phyloP scores from a whole-genome alignment of 2,329 filamentous ascomycete species.

The Corynespora cassiicola region DNA sequence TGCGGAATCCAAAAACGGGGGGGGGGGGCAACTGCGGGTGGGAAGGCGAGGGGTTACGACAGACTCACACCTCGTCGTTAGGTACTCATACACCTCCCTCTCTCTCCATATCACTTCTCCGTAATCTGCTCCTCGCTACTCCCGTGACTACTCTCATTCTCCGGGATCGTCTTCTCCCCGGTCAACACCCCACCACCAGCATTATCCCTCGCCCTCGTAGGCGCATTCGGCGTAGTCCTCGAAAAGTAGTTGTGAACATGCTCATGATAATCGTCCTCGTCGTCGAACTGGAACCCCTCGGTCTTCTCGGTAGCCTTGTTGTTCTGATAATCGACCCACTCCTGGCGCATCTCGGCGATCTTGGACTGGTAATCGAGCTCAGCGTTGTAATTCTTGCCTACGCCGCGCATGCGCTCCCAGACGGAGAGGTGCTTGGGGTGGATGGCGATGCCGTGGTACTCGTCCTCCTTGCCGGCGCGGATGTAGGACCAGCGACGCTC shows the following conservation, averaged over 20 bases:
- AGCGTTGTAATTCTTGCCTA: constrained; percentile 83
- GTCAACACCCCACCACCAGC: too few relatives aligned
- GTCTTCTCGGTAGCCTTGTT: constrained; percentile 58
- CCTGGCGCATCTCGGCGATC: constrained; percentile 77
- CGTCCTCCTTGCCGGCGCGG: constrained; percentile 73
- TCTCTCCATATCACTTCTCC: constrained; percentile 3
- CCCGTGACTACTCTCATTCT: constrained; percentile 6
- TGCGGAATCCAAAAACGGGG: too few relatives aligned
- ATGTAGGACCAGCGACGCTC: constrained; percentile 93
- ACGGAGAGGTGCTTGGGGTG: constrained; percentile 86
- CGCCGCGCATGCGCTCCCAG: constrained; percentile 83
- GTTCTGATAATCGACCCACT: constrained; percentile 63
- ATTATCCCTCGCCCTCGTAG: constrained; percentile 8
- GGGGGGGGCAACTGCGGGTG: too few relatives aligned
- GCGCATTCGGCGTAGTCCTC: constrained; percentile 16
- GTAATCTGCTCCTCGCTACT: constrained; percentile 7
- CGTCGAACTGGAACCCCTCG: constrained; percentile 41
- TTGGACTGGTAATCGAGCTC: constrained; percentile 82
- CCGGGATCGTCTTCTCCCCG: constrained; percentile 21
- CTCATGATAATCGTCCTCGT: constrained; percentile 36
- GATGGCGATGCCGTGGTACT: constrained; percentile 93
- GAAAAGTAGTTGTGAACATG: constrained; percentile 43
- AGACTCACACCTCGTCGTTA: too few relatives aligned
- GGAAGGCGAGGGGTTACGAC: too few relatives aligned
- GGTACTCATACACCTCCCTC: too few relatives aligned